A percentile compares a stretch with the other conserved stretches of the same genome.
Evolutionary conservation across 345 rosid species (phyloP).

Genomic region (Limnanthes douglasii): DNA sequence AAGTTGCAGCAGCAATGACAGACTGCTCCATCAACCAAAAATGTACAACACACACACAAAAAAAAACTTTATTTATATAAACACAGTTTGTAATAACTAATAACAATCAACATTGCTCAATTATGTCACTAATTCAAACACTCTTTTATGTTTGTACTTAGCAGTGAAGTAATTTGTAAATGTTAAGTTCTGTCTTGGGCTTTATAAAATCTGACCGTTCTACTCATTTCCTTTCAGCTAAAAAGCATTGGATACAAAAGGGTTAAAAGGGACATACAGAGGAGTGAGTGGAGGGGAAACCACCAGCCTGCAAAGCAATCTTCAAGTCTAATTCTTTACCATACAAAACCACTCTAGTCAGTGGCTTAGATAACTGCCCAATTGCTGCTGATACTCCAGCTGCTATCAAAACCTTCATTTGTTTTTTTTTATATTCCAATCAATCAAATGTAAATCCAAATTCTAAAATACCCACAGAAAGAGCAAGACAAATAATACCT

Average conservation of each 20-base stretch:
- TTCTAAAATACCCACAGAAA: background rate
- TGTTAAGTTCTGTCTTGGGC: too few relatives aligned
- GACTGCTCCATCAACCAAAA: slow-evolving; percentile 23
- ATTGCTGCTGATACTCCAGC: slow-evolving; percentile 61
- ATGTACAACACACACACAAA: slow-evolving; percentile 2
- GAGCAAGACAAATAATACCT: slow-evolving; percentile 17
- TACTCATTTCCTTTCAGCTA: too few relatives aligned
- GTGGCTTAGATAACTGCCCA: slow-evolving; percentile 80
- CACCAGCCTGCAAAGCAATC: slow-evolving; percentile 56
- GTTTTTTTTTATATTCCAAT: background rate
- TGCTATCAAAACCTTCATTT: slow-evolving; percentile 50
- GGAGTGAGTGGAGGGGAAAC: slow-evolving; percentile 94
- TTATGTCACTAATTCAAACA: too few relatives aligned
- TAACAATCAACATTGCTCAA: too few relatives aligned
- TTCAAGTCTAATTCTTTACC: slow-evolving; percentile 44
- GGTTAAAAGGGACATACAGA: slow-evolving; percentile 22
- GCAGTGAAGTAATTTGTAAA: too few relatives aligned
- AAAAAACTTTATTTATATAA: too few relatives aligned
- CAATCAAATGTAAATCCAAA: slow-evolving; percentile 3
- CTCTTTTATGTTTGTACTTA: too few relatives aligned
- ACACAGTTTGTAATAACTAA: too few relatives aligned
- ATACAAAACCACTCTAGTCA: slow-evolving; percentile 43
- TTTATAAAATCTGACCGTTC: too few relatives aligned
- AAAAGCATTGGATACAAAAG: background rate
- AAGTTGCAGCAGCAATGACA: slow-evolving; percentile 77